Conservation (phyloP, 805 yeast species). For the Debaryomyces hansenii region DNA sequence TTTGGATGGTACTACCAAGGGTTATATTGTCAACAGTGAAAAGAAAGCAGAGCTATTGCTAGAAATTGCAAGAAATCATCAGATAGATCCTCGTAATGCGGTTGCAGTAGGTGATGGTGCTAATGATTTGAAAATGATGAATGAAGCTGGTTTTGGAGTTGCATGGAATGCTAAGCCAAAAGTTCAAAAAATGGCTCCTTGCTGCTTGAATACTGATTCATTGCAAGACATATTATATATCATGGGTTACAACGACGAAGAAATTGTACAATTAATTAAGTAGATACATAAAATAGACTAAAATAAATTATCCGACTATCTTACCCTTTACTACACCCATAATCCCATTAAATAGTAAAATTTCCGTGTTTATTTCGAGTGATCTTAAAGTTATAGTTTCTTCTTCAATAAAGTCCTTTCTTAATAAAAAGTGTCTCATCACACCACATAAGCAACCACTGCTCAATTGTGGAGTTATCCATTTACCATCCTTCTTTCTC, state of each 20-base stretch:
- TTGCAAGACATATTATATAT: conserved; percentile 78
- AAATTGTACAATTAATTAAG: conserved; percentile 36
- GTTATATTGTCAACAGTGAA: conserved; percentile 83
- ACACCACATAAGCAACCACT: conserved; percentile 88
- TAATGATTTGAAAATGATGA: conserved; percentile 92
- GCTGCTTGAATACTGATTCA: conserved; percentile 71
- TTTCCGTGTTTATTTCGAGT: conserved; percentile 64
- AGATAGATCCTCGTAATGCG: conserved; percentile 50
- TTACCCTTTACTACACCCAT: conserved; percentile 73
- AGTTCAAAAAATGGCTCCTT: conserved; percentile 83
- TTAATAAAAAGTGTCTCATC: conserved; percentile 62
- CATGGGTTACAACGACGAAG: conserved; percentile 66
- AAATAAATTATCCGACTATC: conserved; percentile 24
- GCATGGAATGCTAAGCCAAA: conserved; percentile 98
- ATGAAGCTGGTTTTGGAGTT: conserved; percentile 84
- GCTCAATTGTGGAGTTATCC: conserved; percentile 80
- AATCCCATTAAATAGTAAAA: conserved; percentile 78
- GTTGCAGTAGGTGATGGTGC: conserved; percentile 98
- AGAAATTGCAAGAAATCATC: conserved; percentile 57
- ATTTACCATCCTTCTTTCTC: conserved; percentile 41
- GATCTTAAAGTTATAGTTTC: conserved; percentile 46
- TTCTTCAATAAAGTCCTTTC: conserved; percentile 54
- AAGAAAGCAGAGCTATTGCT: conserved; percentile 74
- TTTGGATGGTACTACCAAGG: conserved; percentile 75
- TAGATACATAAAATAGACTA: conserved; percentile 7